Evolutionary conservation across 1,139 yeast species (phyloP), one percentile per base, ranked within the genome.

Genomic region (Yamadazyma blattariae): DNA sequence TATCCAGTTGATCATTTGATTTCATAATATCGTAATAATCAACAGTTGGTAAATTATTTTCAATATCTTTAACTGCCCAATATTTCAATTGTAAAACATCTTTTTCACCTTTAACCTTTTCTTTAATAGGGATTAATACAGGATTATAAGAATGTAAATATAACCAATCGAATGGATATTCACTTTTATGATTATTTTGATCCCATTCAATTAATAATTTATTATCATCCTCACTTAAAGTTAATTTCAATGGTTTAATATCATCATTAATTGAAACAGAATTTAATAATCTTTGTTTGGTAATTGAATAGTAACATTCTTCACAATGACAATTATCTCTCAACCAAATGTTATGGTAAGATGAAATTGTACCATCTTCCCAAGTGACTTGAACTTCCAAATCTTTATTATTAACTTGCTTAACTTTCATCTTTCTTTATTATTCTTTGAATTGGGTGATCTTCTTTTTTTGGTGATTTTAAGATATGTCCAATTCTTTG

Each of bases 241-340:
- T 29, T 3, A 36, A 36, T 17, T 17, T 7, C 19, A 17, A 17
- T 1, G 83, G 71, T 19, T 52, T 53, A 35, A 81, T 71, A 32
- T 72, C 72, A 25, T 61, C 67, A 14, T 75, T 72, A 35, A 79
- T 74, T 11, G 58, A 54, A 43, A 79, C 79, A 9, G 86, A 77
- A 49, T 81, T 78, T 33, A 79, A 65, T 14, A 81, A 59, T 31
- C 90, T 59, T 55, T 83, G 92, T 47, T 77, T 79, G 18, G 90
- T 83, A 34, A 63, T 56, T 3, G 71, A 63, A 48, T 77, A 82
- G 57, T 70, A 79, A 56, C 88, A 81, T 18, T 65, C 48, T n/a
- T 62, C 57, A 47, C 88, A 81, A 40, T 74, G 84, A 50, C 90
- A 83, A 48, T 77, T 74, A 54, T 83, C 92, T 34, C 90, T 63